These are phyloP conservation scores for Trematosphaeria pertusa DNA, from an alignment of 2,329 filamentous ascomycete species.

Conservation along the genomic window DNA sequence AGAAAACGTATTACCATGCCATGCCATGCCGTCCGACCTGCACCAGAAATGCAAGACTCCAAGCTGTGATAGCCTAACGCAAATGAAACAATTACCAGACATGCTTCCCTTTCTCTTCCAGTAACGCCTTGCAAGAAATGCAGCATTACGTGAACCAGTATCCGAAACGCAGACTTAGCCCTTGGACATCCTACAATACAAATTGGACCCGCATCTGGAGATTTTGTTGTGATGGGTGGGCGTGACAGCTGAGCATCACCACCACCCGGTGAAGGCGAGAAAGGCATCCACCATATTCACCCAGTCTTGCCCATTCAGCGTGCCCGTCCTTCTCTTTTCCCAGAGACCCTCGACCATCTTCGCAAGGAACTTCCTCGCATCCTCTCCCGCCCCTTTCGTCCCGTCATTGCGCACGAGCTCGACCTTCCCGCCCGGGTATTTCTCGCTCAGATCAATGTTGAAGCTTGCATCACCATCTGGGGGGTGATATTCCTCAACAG, in stretches of 20 bases:
- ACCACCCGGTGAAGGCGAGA: conserved; percentile 40
- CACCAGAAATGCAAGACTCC: too few relatives aligned
- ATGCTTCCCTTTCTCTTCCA: too few relatives aligned
- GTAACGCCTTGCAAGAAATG: too few relatives aligned
- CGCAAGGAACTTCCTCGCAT: conserved; percentile 27
- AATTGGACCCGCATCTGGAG: too few relatives aligned
- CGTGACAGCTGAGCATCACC: conserved; percentile 13
- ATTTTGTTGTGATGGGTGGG: too few relatives aligned
- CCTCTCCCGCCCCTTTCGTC: conserved; percentile 36
- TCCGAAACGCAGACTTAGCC: too few relatives aligned
- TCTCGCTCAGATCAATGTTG: conserved; percentile 46
- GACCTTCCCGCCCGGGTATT: conserved; percentile 39
- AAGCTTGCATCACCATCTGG: conserved; percentile 48
- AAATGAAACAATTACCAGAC: too few relatives aligned
- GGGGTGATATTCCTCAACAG: conserved; percentile 33
- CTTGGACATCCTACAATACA: too few relatives aligned
- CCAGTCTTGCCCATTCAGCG: conserved; percentile 44
- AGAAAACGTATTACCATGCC: too few relatives aligned
- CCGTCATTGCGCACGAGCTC: conserved; percentile 44
- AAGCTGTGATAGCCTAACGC: too few relatives aligned
- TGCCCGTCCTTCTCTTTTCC: conserved; percentile 40
- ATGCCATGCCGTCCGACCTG: too few relatives aligned
- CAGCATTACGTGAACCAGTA: too few relatives aligned
- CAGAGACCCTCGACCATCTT: conserved; percentile 37
- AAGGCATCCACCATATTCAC: conserved; percentile 45